Evolutionary conservation across 1,284 basidiomycete species (phyloP).

Genomic region (Bjerkandera adusta): DNA sequence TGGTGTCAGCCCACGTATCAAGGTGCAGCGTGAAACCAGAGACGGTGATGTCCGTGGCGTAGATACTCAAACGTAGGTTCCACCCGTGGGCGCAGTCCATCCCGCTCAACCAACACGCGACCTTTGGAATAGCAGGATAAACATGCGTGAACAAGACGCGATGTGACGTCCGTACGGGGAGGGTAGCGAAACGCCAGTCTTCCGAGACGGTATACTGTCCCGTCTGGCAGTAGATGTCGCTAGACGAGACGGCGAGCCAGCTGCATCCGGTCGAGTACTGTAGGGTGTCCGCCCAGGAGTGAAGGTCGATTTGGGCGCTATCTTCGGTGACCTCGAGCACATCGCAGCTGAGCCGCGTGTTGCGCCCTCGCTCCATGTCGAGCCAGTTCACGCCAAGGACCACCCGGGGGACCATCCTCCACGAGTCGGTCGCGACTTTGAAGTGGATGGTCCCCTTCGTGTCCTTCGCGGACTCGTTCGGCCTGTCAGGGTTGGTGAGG

Average conservation of each 20-base stretch:
- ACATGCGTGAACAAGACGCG: neutral
- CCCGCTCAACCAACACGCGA: neutral
- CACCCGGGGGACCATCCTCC: neutral
- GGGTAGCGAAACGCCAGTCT: neutral
- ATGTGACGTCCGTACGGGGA: neutral
- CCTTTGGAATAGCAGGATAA: neutral
- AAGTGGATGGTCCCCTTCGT: neutral
- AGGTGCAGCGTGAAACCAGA: conserved; percentile 2
- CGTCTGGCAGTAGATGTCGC: neutral
- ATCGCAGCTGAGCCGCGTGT: neutral
- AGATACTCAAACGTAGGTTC: neutral
- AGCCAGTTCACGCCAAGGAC: neutral
- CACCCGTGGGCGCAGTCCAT: neutral
- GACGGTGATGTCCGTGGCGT: neutral
- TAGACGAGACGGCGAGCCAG: neutral
- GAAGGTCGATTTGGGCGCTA: neutral
- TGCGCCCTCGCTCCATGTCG: neutral
- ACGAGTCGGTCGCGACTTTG: neutral
- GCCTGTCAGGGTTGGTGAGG: neutral
- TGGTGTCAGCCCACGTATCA: neutral
- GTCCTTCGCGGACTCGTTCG: neutral
- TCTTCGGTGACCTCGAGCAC: neutral
- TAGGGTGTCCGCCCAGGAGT: neutral
- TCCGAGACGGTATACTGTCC: neutral
- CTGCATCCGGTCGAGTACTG: neutral